Evolutionary conservation across 176 grass and related monocot genomes (phyloP), one percentile per base, ranked within the genome.

Genomic region (Elymus sibiricus): DNA sequence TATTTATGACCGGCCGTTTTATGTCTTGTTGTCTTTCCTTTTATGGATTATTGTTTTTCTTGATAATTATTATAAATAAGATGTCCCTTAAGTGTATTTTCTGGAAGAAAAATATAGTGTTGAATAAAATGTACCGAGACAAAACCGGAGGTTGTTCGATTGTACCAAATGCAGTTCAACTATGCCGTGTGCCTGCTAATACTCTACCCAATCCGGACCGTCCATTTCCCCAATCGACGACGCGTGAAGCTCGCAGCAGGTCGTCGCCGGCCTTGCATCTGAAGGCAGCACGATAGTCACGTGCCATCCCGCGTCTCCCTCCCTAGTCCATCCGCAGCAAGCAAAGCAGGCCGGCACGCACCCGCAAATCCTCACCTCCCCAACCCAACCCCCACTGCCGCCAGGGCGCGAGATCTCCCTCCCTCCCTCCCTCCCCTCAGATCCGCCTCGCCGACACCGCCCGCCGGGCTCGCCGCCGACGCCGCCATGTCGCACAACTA

Each of bases 401-500:
- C n/a, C 7, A 53, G 32, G 13, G 28, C 40, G 72, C 89, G 91
- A 86, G 84, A 94, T 91, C 88, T 90, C 75, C 5, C 64, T 2
- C 7, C 32, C 27, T 24, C 43, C 0, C 55, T 21, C 16, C 32
- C 14, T 5, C 80, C 16, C 32, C 14, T 5, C 80, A 93, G 89
- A 88, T 92, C 88, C 79, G 15, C 83, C 67, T 21, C 70, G 46
- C 66, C 73, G 62, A 46, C 63, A 25, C 67, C 70, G 22, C 56
- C 58, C 40, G 58, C 40, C 12, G 2, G 38, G 22, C 42, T 22
- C 55, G 32, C 43, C 80, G 60, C 25, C 67, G 80, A n/a, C 63
- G 82, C 58, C 76, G 83, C 87, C 70, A 99, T 99, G 94, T 90
- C 94, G 78, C 90, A 91, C 85, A 74, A 80, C 76, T 85, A 96